These are phyloP conservation scores for Metarhizium robertsii DNA, from an alignment of 2,329 filamentous ascomycete genomes.

Conservation along the genomic window DNA sequence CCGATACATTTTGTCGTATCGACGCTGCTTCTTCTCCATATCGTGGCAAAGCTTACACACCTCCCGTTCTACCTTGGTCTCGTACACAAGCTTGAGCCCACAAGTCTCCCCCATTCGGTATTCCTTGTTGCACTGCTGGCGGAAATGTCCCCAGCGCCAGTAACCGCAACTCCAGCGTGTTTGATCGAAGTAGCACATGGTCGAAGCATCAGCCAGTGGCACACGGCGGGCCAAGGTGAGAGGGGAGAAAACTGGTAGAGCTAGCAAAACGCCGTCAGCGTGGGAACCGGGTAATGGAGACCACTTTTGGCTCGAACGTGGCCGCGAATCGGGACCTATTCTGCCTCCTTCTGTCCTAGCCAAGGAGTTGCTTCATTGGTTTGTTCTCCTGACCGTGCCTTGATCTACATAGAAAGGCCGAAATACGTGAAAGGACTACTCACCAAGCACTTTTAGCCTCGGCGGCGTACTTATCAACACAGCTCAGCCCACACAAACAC, in stretches of 20 bases:
- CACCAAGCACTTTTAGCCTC: background rate
- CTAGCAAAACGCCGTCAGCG: constrained; percentile 10
- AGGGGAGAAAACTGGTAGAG: constrained; percentile 8
- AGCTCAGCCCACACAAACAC: background rate
- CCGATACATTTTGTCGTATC: constrained; percentile 62
- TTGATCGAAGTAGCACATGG: constrained; percentile 95
- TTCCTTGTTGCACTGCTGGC: constrained; percentile 86
- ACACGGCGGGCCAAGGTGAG: constrained; percentile 6
- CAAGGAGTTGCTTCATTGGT: background rate
- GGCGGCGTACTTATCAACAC: background rate
- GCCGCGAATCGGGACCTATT: background rate
- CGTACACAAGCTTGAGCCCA: constrained; percentile 81
- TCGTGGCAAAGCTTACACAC: constrained; percentile 83
- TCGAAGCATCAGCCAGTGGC: constrained; percentile 17
- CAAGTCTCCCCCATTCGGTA: constrained; percentile 95
- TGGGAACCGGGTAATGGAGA: constrained; percentile 9
- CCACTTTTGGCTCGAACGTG: background rate
- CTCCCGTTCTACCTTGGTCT: constrained; percentile 52
- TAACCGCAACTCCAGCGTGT: constrained; percentile 77
- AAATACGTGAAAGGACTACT: background rate
- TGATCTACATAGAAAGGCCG: background rate
- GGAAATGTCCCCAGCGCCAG: constrained; percentile 93
- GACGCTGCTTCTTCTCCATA: constrained; percentile 74
- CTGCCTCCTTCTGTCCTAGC: background rate
- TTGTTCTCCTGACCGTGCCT: background rate